Base-by-base conservation (phyloP, 75 land plant species). In the Cryptomeria japonica region DNA sequence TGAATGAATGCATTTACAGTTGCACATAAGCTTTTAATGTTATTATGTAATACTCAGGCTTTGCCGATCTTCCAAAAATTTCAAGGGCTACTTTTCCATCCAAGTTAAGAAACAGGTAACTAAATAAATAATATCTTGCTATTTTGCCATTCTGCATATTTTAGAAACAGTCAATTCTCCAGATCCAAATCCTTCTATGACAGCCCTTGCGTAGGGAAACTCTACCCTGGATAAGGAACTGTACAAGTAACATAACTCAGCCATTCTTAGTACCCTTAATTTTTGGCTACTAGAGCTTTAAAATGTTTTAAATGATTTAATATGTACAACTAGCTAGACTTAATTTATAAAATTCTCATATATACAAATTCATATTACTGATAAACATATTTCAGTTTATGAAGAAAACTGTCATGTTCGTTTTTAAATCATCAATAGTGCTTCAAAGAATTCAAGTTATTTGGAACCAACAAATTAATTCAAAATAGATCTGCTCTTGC, bases 101-200 rank as follows among this genome's bases (percentile, higher is more conserved):
- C 31, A 64, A 31, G 31, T 22, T 25, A 64, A 64, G 70, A 64
- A 51, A 64, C 70, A 28, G 70, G 70, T 64, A 64, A 25, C 31
- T 25, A 25, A n/a, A 28, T 64, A 25, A 64, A 58, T 25, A 25
- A 25, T 64, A 0, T 64, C 28, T 64, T 6, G 9, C 31, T 75
- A 31, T 34, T 75, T 34, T 13, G 4, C 13, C 70, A 91, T 90
- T 11, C 84, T 87, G 61, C 85, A 89, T 64, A 97, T 89, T 76
- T 91, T 91, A 16, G 91, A 78, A 22, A 97, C 85, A 75, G 99
- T 96, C 15, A 97, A 84, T 49, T 92, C 95, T 80, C 96, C 95
- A 25, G 93, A 93, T 87, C 99, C 99, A 90, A 94, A 97, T 8
- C 95, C 96, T 79, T 97, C 98, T 88, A 95, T 51, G 34, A 91